Conservation (phyloP, 2,329 filamentous ascomycete genomes). For the Fusarium piperis region DNA sequence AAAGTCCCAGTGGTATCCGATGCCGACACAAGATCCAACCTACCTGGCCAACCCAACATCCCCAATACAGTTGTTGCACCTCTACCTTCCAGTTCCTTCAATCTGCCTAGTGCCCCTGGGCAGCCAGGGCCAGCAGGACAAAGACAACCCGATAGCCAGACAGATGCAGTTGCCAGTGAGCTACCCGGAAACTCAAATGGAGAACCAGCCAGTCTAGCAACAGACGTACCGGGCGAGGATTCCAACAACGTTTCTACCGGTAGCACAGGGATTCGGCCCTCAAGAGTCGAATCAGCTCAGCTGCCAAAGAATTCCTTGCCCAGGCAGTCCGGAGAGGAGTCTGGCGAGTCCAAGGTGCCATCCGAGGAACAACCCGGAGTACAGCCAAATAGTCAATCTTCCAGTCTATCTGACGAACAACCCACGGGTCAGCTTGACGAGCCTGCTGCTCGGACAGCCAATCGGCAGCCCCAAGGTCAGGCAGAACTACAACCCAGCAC, state of each 20-base stretch:
- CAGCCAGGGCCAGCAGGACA: constrained; percentile 2
- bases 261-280: not conserved
- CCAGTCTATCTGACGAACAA: not conserved
- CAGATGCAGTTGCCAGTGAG: not conserved
- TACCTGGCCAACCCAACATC: not conserved
- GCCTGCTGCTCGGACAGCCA: not conserved
- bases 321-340: not conserved
- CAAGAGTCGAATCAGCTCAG: not conserved
- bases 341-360: not conserved
- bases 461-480: not conserved
- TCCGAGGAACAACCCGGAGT: not conserved
- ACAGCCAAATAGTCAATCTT: not conserved
- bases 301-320: not conserved
- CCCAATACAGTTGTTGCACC: not conserved
- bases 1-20: not conserved
- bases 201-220: not conserved
- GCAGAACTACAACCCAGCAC: not conserved
- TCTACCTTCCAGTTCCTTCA: not conserved
- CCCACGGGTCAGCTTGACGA: not conserved
- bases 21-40: not conserved
- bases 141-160: constrained; percentile 1
- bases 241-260: not conserved
- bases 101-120: not conserved
- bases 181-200: not conserved
- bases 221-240: not conserved